phyloP scores from a whole-genome alignment of 179 eudicot genomes.

The Patellifolia procumbens region DNA sequence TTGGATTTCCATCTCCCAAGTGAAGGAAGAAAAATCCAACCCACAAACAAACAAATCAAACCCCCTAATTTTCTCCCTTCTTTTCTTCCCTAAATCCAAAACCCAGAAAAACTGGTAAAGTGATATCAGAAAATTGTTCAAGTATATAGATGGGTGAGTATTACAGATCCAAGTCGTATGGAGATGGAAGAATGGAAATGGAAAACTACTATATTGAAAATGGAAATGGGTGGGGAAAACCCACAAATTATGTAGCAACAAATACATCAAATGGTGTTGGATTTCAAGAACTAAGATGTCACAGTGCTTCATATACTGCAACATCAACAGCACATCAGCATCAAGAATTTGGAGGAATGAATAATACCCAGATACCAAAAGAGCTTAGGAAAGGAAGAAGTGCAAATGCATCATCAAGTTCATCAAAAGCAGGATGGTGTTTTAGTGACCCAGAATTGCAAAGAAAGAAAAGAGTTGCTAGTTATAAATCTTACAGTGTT shows the following conservation, averaged over 20 bases:
- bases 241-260: slow-evolving; percentile 4
- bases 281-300: slow-evolving; percentile 48
- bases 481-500: slow-evolving; percentile 66
- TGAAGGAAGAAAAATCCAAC: slow-evolving; percentile 17
- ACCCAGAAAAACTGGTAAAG: neutral
- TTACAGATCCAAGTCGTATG: slow-evolving; percentile 58
- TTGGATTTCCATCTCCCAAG: neutral
- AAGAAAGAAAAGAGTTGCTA: slow-evolving; percentile 76
- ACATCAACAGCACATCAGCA: slow-evolving; percentile 2
- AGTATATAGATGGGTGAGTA: slow-evolving; percentile 49
- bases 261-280: slow-evolving; percentile 19
- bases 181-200: slow-evolving; percentile 43
- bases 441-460: slow-evolving; percentile 72
- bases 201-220: slow-evolving; percentile 33
- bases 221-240: neutral
- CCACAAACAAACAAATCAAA: neutral
- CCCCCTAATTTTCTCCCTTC: neutral
- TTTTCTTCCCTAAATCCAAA: neutral
- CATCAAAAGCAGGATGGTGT: slow-evolving; percentile 50
- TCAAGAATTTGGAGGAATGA: too few relatives aligned
- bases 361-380: slow-evolving; percentile 27
- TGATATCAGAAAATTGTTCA: neutral
- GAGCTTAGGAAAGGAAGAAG: slow-evolving; percentile 57
- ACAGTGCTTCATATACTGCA: slow-evolving; percentile 58
- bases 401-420: slow-evolving; percentile 46